Evolutionary conservation across 257 asterid genomes (phyloP), one percentile per base, ranked within the genome.

Genomic region (Solanum infundibuliforme): DNA sequence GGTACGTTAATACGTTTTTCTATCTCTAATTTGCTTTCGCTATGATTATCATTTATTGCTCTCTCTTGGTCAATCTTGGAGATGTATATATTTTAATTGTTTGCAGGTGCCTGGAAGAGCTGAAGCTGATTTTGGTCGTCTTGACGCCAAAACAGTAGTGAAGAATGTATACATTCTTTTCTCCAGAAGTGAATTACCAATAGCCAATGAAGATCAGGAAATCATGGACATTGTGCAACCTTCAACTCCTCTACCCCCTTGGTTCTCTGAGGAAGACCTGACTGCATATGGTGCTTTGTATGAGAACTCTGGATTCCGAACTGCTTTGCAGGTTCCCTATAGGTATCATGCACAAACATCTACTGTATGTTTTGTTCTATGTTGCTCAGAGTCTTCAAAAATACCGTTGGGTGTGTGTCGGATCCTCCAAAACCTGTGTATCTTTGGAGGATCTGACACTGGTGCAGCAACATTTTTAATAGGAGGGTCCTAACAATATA

Each of bases 301-400:
- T 75, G 89, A 90, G 9, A 95, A 93, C 12, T 95, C 96, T 41
- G 95, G 95, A 69, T 93, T 94, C 86, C 89, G 35, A 89, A 92
- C 95, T 72, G 95, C 95, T 16, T 69, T 93, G 65, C 88, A 91
- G 81, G 93, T 93, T 77, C 98, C 98, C 29, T 95, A 95, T 68
- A 94, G 98, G 96, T 94, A 90, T 9, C 69, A 35, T 20, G 46
- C 43, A 43, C 85, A 46, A 46, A 46, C 18, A 81, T 81, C 39
- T 46, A 1, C 85, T 75, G 21, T 75, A 46, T 81, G 18, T 29
- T 46, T 77, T 81, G 10, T 43, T 81, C 16, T 8, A 21, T 35
- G 29, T 73, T 73, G 4, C 29, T 34, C 1, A 12, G 0, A 32
- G 27, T 32, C 25, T 72, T 72, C 43, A 32, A 72, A 72, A 32